phyloP scores from a whole-genome alignment of 1,284 basidiomycete genomes.

The Fereydounia khargensis region DNA sequence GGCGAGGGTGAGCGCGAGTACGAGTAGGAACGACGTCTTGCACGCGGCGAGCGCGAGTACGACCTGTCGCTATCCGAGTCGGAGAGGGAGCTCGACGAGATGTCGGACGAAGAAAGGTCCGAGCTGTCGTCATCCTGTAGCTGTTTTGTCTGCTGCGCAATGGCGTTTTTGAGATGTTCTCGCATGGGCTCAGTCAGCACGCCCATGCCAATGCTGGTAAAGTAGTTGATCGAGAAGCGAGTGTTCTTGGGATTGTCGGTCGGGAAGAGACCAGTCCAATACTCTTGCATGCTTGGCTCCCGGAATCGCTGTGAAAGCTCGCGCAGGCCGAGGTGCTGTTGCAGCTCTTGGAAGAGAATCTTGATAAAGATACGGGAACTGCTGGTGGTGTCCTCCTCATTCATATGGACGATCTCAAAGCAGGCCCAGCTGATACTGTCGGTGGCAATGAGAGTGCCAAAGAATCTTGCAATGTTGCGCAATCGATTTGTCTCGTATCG shows the following conservation, averaged over 20 bases:
- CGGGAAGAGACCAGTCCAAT: slow-evolving; percentile 85
- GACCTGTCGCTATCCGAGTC: slow-evolving; percentile 23
- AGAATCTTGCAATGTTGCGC: slow-evolving; percentile 94
- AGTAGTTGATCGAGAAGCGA: slow-evolving; percentile 93
- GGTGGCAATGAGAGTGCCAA: slow-evolving; percentile 73
- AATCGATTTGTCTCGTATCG: slow-evolving; percentile 97
- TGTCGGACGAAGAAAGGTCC: slow-evolving; percentile 18
- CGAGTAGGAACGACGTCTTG: slow-evolving; percentile 11
- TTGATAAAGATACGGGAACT: slow-evolving; percentile 96
- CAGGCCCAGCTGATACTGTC: slow-evolving; percentile 88
- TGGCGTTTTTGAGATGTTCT: slow-evolving; percentile 93
- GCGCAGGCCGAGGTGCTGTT: slow-evolving; percentile 87
- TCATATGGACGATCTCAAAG: slow-evolving; percentile 82
- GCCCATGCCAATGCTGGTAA: slow-evolving; percentile 85
- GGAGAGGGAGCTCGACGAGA: slow-evolving; percentile 24
- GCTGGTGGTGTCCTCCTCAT: slow-evolving; percentile 95
- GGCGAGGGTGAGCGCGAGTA: slow-evolving; percentile 19
- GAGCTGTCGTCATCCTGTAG: slow-evolving; percentile 28
- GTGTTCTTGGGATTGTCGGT: slow-evolving; percentile 94
- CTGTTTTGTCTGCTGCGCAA: too few species aligned
- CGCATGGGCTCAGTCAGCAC: slow-evolving; percentile 92
- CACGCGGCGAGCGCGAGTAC: slow-evolving; percentile 16
- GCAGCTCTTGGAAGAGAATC: slow-evolving; percentile 90
- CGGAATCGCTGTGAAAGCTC: slow-evolving; percentile 75
- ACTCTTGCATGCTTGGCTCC: slow-evolving; percentile 64